Evolutionary conservation across 306 rosid species (phyloP), one percentile per base, ranked within the genome.

Genomic region (Glycine soja): DNA sequence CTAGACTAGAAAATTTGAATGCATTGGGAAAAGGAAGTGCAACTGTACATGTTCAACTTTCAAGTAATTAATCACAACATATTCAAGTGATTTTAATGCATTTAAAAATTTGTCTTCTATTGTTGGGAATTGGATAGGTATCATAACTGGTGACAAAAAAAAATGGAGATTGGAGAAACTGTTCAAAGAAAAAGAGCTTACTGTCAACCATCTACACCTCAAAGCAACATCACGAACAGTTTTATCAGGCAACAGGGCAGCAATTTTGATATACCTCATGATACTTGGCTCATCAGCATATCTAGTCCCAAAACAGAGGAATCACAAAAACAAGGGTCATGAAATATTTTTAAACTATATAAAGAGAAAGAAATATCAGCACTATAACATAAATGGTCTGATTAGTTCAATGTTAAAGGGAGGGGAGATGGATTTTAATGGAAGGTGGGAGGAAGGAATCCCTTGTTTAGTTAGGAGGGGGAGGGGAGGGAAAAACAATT

Each of bases 121-220:
- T 15, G 36, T 52, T 16, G 1, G 6, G 54, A 75, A 62, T 42
- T 52, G 51, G 48, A 77, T 15, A 56, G 24, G 53, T 36, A 72
- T 50, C 72, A 64, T 74, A 5, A 63, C 42, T 56, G 73, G 53
- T 53, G 56, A 45, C 64, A 53, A 56, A 18, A 62, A 62, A 86
- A 48, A 63, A 80, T 16, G 38, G 64, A 78, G 57, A 54, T 38
- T 42, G 52, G 61, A 72, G 70, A 67, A 53, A 75, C 30, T 45
- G 81, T 43, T 19, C 50, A 75, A 59, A 87, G 88, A 58, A 80
- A 66, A 72, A 66, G 89, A 72, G 83, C 97, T 85, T 89, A 95
- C 99, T 72, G 88, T 91, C 98, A 95, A 89, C 99, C 99, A 95
- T 91, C 97, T 87, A 92, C 96, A 93, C 94, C 99, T 89, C 92